A percentile compares a stretch with the other conserved stretches of the same genome.
Evolutionary conservation across 1,284 basidiomycete species (phyloP).

Genomic region (Papiliotrema fonsecae): DNA sequence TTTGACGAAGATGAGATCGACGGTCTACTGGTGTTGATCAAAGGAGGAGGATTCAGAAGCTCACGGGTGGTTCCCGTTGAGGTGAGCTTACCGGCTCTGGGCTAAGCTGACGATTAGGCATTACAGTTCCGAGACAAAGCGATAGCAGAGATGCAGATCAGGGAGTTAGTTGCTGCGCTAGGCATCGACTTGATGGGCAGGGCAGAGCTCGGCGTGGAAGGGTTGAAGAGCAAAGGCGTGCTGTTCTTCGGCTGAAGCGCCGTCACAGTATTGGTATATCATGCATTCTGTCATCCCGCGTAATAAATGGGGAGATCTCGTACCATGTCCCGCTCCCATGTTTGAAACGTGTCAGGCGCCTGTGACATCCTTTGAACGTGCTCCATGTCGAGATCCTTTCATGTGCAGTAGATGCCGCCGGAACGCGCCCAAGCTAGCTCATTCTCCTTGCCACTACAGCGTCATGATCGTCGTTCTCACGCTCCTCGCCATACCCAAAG

Average conservation of each 20-base stretch:
- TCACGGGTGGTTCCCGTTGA: slow-evolving; percentile 13
- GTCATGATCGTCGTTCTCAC: no score
- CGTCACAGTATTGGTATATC: no score
- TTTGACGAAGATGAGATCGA: slow-evolving; percentile 23
- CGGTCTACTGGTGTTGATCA: slow-evolving; percentile 25
- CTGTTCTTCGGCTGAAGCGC: slow-evolving; percentile 22
- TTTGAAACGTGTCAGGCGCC: no score
- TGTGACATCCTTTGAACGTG: no score
- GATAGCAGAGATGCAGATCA: slow-evolving; percentile 11
- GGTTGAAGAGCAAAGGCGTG: slow-evolving; percentile 15
- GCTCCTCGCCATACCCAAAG: no score
- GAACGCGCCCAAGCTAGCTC: no score
- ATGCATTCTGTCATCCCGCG: no score
- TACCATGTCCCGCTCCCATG: no score
- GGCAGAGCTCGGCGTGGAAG: background rate
- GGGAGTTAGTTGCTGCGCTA: slow-evolving; percentile 34
- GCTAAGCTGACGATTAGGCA: slow-evolving; percentile 11
- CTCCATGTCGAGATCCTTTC: no score
- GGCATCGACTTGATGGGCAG: slow-evolving; percentile 25
- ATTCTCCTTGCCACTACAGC: no score
- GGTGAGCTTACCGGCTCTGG: slow-evolving; percentile 11
- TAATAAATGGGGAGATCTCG: no score
- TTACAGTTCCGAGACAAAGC: slow-evolving; percentile 19
- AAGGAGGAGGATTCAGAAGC: slow-evolving; percentile 1
- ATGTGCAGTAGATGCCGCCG: no score